phyloP scores from a whole-genome alignment of 2,329 filamentous ascomycete species.

The Scopulariopsis brevicaulis region DNA sequence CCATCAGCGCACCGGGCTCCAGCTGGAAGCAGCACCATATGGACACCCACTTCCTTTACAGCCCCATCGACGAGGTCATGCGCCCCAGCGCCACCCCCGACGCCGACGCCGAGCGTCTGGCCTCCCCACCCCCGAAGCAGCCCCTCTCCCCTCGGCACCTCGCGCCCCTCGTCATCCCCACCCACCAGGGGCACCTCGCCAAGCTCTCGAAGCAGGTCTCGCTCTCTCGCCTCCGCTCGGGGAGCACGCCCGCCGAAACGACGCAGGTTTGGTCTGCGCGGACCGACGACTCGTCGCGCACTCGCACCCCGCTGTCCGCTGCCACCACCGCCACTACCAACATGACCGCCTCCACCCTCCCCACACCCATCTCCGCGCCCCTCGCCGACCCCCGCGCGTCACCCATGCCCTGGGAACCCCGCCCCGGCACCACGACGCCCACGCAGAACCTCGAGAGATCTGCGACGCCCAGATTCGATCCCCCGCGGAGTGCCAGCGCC shows the following conservation, averaged over 20 bases:
- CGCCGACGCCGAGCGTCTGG: not conserved
- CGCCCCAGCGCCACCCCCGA: not conserved
- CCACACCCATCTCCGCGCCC: conserved; percentile 39
- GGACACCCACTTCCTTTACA: not conserved
- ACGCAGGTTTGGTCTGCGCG: conserved; percentile 23
- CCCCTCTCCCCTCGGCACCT: conserved; percentile 42
- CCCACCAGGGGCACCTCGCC: conserved; percentile 17
- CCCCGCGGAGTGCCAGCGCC: conserved; percentile 13
- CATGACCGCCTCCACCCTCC: conserved; percentile 26
- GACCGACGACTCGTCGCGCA: conserved; percentile 33
- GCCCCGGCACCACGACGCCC: conserved; percentile 13
- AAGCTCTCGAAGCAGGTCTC: conserved; percentile 26
- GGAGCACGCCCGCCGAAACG: conserved; percentile 28
- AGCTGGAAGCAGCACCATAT: conserved; percentile 31
- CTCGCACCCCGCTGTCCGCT: conserved; percentile 31
- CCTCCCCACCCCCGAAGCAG: not conserved
- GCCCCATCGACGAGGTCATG: conserved; percentile 3
- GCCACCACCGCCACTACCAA: conserved; percentile 30
- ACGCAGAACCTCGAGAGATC: conserved; percentile 13
- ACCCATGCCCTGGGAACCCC: conserved; percentile 31
- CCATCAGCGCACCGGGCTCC: conserved; percentile 47
- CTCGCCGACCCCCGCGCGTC: conserved; percentile 27
- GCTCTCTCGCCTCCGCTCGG: conserved; percentile 31
- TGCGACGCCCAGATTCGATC: conserved; percentile 19
- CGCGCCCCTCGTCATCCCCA: conserved; percentile 45